Percentiles rank a stretch among this genome's conserved stretches.
phyloP scores from a whole-genome alignment of 2,329 filamentous ascomycete species.

The Ophiostoma australiae region DNA sequence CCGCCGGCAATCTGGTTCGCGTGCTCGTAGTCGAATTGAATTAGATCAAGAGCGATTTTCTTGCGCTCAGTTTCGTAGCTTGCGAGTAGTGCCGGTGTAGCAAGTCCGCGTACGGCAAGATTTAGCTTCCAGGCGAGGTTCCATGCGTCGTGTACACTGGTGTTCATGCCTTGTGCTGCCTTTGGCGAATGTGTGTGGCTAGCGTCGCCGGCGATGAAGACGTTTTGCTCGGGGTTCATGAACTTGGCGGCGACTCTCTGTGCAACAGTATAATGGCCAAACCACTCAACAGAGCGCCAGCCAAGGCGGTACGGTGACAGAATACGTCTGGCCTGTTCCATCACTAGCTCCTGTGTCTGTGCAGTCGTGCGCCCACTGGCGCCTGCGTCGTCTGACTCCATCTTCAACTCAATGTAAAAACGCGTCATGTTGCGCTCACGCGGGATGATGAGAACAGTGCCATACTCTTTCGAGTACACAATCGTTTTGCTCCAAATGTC shows the following conservation, averaged over 20 bases:
- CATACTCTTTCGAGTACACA: conserved; percentile 59
- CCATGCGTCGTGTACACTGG: conserved; percentile 56
- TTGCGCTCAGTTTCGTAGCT: conserved; percentile 60
- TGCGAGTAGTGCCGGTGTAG: conserved; percentile 49
- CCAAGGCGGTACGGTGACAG: conserved; percentile 52
- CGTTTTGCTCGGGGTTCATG: conserved; percentile 52
- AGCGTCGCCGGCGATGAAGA: conserved; percentile 60
- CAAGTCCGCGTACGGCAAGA: conserved; percentile 50
- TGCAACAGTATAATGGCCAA: conserved; percentile 65
- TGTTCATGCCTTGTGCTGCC: conserved; percentile 60
- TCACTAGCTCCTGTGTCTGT: conserved; percentile 59
- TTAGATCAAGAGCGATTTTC: conserved; percentile 55
- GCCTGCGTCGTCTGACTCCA: conserved; percentile 31
- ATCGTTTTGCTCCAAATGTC: conserved; percentile 71
- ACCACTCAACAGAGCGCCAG: conserved; percentile 61
- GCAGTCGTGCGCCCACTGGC: neutral
- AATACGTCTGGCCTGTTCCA: conserved; percentile 54
- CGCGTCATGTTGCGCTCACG: conserved; percentile 68
- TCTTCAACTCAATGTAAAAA: conserved; percentile 54
- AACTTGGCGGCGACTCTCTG: conserved; percentile 67
- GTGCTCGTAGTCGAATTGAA: conserved; percentile 50
- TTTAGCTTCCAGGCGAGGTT: conserved; percentile 59
- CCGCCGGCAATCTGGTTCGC: conserved; percentile 48
- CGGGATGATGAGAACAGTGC: conserved; percentile 66
- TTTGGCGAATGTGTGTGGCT: conserved; percentile 64